Evolutionary conservation across 331 rosid species (phyloP).

Genomic region (Rosa hybrid): DNA sequence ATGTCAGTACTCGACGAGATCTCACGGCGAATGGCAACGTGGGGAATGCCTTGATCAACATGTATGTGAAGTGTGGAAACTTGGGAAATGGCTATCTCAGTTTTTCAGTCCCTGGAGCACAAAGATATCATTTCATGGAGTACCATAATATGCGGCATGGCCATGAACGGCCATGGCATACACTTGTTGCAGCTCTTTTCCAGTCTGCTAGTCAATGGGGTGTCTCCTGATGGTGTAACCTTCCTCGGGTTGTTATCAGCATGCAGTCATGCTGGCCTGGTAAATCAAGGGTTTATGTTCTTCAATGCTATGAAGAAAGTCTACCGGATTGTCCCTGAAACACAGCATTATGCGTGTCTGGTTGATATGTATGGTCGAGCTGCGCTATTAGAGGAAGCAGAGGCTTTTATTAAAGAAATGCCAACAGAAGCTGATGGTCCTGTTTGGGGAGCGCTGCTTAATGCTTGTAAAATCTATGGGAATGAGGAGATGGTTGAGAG

Average conservation of each 20-base stretch:
- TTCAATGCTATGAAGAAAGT: conserved; percentile 62
- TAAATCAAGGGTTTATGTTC: conserved; percentile 55
- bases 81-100: conserved; percentile 43
- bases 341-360: conserved; percentile 64
- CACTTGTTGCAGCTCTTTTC: conserved; percentile 54
- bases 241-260: conserved; percentile 72
- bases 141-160: conserved; percentile 66
- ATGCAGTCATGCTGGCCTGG: conserved; percentile 72
- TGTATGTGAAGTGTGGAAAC: conserved; percentile 73
- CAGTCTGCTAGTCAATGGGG: conserved; percentile 65
- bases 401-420: conserved; percentile 58
- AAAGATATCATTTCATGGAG: conserved; percentile 81
- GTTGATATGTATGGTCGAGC: conserved; percentile 84
- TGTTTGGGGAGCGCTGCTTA: conserved; percentile 78
- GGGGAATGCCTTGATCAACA: conserved; percentile 76
- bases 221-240: conserved; percentile 66
- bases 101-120: conserved; percentile 38
- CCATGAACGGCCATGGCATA: conserved; percentile 71
- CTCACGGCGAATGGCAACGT: conserved; percentile 44
- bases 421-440: conserved; percentile 61
- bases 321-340: conserved; percentile 50
- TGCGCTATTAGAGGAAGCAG: conserved; percentile 64
- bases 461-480: conserved; percentile 72
- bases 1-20: conserved; percentile 43
- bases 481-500: conserved; percentile 56